Evolutionary conservation across 2,329 filamentous ascomycete species (phyloP).

Genomic region (Plenodomus tracheiphilus): DNA sequence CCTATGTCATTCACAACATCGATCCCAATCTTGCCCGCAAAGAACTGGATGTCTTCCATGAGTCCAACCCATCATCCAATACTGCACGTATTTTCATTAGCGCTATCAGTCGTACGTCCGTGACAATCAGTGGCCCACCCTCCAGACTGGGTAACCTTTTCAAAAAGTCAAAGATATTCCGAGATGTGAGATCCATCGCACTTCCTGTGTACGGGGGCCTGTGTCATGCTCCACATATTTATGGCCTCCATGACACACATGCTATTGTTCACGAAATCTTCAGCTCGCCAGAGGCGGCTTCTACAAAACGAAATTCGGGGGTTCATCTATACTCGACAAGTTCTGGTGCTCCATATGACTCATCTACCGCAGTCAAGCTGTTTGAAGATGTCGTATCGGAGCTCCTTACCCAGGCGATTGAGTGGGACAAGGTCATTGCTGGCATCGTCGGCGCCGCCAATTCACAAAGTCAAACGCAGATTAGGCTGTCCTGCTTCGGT

Average conservation of each 20-base stretch:
- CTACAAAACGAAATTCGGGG: conserved; percentile 31
- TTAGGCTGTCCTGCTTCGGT: conserved; percentile 15
- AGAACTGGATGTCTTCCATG: conserved; percentile 45
- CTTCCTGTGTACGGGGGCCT: conserved; percentile 31
- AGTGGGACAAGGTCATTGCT: conserved; percentile 20
- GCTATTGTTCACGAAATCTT: conserved; percentile 24
- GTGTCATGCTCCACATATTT: conserved; percentile 36
- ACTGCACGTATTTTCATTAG: conserved; percentile 31
- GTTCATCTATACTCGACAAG: conserved; percentile 58
- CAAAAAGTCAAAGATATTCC: conserved; percentile 23
- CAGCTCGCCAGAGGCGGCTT: conserved; percentile 27
- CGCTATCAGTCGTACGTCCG: conserved; percentile 27
- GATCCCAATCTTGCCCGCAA: conserved; percentile 36
- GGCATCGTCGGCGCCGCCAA: conserved; percentile 12
- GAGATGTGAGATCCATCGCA: conserved; percentile 19
- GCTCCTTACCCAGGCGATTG: conserved; percentile 17
- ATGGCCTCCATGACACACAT: conserved; percentile 29
- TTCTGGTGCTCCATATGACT: conserved; percentile 41
- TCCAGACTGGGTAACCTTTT: conserved; percentile 28
- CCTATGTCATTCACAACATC: conserved; percentile 47
- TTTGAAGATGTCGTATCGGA: conserved; percentile 17
- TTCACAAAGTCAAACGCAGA: neutral
- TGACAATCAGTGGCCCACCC: conserved; percentile 39
- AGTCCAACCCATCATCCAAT: conserved; percentile 18
- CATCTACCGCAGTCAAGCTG: conserved; percentile 20